Base-by-base conservation (phyloP, 352 stramenopile species). In the Globisporangium abappressorium region DNA sequence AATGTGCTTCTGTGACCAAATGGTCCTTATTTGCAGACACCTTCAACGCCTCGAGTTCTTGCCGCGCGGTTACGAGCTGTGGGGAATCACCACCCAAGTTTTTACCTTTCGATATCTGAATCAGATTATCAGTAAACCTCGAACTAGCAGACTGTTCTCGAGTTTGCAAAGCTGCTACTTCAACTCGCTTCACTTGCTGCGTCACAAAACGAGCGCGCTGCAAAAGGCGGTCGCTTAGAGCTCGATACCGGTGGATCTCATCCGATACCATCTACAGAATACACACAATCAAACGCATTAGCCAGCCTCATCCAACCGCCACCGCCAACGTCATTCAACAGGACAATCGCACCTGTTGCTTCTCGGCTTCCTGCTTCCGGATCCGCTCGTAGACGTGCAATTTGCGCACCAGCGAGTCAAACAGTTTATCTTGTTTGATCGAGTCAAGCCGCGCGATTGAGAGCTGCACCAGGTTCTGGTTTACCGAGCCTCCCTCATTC, bases 391-490 rank as follows among this genome's bases (percentile, higher is more conserved):
- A 74, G 1, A 76, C 70, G 1, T 34, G 53, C 20, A 77, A 53
- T 20, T 78, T 80, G 0, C 71, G 66, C 28, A 41, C 38, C 3
- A 83, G 47, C 0, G 34, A 36, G 41, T 78, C 67, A 38, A 54
- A 62, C 51, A 53, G 62, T 55, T 81, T 83, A 26, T 73, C 58
- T 55, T 83, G 76, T 43, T 78, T 83, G 68, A 81, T 79, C 60
- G 66, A 62, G 57, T 83, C 71, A 24, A 83, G 56, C 12, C 76
- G 64, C 11, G 76, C 71, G n/a, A 83, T 81, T 0, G 71, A 75
- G 20, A 83, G 64, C 57, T 81, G 72, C 2, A 82, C 67, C 5
- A 82, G 63, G 2, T 41, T 65, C 58, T 77, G 68, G 62, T 82
- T 66, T 1, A 79, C 66, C n/a, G 47, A 38, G 30, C 43, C 61